phyloP scores from a whole-genome alignment of 495 filamentous ascomycete species.

The Cercophora sp. region DNA sequence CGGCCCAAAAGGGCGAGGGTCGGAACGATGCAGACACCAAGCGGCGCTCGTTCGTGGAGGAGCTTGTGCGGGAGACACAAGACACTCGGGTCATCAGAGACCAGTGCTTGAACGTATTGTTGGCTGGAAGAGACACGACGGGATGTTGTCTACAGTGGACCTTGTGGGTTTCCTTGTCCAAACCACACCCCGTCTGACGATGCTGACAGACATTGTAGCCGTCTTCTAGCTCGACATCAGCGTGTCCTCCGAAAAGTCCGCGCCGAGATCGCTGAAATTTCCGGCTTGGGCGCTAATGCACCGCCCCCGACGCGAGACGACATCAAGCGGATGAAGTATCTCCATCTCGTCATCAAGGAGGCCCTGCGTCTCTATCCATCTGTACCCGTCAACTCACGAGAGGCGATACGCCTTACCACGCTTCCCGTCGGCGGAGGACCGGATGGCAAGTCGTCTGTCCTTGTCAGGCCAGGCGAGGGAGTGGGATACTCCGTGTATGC shows the following conservation, averaged over 20 bases:
- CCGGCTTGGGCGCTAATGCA: neutral
- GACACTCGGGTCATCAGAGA: constrained; percentile 44
- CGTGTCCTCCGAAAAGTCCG: neutral
- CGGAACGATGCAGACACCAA: constrained; percentile 14
- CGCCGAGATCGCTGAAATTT: neutral
- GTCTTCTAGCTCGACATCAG: neutral
- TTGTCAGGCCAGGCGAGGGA: neutral
- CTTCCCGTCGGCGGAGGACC: neutral
- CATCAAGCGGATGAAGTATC: neutral
- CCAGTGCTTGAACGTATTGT: constrained; percentile 48
- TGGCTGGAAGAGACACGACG: constrained; percentile 54
- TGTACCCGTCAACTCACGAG: neutral
- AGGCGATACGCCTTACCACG: neutral
- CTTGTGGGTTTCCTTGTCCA: constrained; percentile 31
- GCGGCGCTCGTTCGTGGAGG: constrained; percentile 40
- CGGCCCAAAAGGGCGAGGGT: constrained; percentile 28
- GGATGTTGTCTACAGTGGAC: constrained; percentile 47
- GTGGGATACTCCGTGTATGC: neutral
- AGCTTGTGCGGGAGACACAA: constrained; percentile 34
- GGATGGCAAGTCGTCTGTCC: neutral
- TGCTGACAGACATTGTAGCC: neutral
- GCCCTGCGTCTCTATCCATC: neutral
- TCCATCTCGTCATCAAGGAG: neutral
- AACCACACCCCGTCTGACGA: neutral
- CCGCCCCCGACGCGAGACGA: neutral